Conservation (phyloP, 352 stramenopile species). For the Globisporangium lucens region DNA sequence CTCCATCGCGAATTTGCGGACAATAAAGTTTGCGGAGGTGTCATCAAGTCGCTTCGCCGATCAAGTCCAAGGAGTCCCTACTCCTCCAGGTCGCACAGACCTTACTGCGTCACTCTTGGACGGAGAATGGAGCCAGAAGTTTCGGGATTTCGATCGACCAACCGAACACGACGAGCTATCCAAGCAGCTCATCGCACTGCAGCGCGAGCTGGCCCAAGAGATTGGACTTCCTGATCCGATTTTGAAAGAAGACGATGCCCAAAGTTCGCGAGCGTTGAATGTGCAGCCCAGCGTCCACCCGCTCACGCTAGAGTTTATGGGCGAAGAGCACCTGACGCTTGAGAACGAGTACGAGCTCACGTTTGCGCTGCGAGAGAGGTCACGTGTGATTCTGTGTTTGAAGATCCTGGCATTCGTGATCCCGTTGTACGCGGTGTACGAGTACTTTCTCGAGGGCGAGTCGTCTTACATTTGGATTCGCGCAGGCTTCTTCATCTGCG, state of each 20-base stretch:
- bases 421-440: constrained; percentile 68
- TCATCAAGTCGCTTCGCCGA: constrained; percentile 39
- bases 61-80: constrained; percentile 15
- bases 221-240: constrained; percentile 66
- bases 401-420: constrained; percentile 74
- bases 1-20: constrained; percentile 18
- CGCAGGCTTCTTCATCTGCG: constrained; percentile 61
- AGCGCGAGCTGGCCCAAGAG: constrained; percentile 71
- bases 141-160: constrained; percentile 73
- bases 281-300: constrained; percentile 71
- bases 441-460: constrained; percentile 62
- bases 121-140: constrained; percentile 79
- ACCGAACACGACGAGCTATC: constrained; percentile 78
- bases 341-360: constrained; percentile 73
- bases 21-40: constrained; percentile 10
- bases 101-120: constrained; percentile 53
- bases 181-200: constrained; percentile 64
- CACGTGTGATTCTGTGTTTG: constrained; percentile 63
- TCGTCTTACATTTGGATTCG: constrained; percentile 64
- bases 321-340: constrained; percentile 72
- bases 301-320: constrained; percentile 83
- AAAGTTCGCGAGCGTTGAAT: constrained; percentile 57
- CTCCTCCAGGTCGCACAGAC: constrained; percentile 30
- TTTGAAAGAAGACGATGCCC: constrained; percentile 59
- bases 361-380: constrained; percentile 66